Conservation (phyloP, 768 basidiomycete species). For the Paxillus involutus region DNA sequence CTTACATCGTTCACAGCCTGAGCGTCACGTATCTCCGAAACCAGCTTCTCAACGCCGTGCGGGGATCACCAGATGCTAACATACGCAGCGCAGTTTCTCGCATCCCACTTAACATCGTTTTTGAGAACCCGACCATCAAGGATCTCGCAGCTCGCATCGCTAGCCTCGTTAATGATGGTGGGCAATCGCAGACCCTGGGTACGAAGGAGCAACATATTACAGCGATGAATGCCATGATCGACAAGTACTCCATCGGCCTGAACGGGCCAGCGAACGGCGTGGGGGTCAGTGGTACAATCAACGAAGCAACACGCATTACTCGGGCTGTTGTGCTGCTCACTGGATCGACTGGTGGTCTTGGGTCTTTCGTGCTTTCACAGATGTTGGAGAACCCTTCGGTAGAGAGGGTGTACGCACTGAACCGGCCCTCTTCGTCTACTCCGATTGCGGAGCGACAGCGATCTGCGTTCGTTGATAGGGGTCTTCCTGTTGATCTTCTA, state of each 20-base stretch:
- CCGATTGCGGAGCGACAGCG: slow-evolving; percentile 27
- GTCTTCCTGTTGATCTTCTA: slow-evolving; percentile 31
- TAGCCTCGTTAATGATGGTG: slow-evolving; percentile 1
- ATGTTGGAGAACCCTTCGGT: slow-evolving; percentile 27
- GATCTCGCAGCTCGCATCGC: slow-evolving; percentile 3
- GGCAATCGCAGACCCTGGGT: neutral
- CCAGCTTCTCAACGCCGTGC: slow-evolving; percentile 15
- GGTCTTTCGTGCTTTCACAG: slow-evolving; percentile 35
- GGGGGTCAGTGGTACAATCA: slow-evolving; percentile 8
- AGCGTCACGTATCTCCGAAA: slow-evolving; percentile 26
- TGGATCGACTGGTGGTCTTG: slow-evolving; percentile 44
- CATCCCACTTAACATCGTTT: slow-evolving; percentile 33
- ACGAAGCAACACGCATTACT: neutral
- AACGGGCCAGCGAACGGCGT: slow-evolving; percentile 10
- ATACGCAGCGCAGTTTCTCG: slow-evolving; percentile 18
- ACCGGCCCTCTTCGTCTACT: slow-evolving; percentile 21
- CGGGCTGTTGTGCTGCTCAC: slow-evolving; percentile 26
- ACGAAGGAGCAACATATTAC: slow-evolving; percentile 1
- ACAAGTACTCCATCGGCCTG: slow-evolving; percentile 33
- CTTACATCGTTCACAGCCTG: slow-evolving; percentile 10
- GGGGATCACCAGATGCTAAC: slow-evolving; percentile 23
- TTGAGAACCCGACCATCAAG: slow-evolving; percentile 37
- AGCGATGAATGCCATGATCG: slow-evolving; percentile 36
- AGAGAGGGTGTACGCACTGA: slow-evolving; percentile 33
- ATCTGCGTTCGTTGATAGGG: slow-evolving; percentile 37